Conservation (phyloP, 805 yeast species). For the Candida namnaoensis region DNA sequence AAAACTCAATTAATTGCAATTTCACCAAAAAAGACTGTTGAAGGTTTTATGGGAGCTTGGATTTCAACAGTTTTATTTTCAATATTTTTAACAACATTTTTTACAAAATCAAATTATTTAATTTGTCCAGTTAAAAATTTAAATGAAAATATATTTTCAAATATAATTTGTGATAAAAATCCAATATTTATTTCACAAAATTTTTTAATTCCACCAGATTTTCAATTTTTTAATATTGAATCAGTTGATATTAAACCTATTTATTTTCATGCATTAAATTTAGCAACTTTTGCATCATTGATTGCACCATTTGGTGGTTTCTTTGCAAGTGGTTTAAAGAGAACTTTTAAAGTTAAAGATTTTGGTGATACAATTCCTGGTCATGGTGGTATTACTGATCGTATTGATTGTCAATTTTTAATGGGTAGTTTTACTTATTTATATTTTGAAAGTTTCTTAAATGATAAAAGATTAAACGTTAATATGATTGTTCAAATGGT, state of each 20-base stretch:
- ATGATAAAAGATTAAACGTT: slow-evolving; percentile 61
- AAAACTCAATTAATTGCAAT: slow-evolving; percentile 85
- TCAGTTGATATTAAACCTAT: slow-evolving; percentile 69
- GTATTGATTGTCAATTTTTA: slow-evolving; percentile 95
- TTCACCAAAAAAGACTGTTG: slow-evolving; percentile 95
- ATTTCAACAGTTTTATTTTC: slow-evolving; percentile 78
- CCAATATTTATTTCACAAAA: slow-evolving; percentile 83
- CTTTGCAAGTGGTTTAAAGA: slow-evolving; percentile 94
- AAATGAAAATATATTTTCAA: slow-evolving; percentile 49
- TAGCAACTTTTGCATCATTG: slow-evolving; percentile 92
- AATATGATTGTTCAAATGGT: slow-evolving; percentile 72
- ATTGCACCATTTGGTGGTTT: slow-evolving; percentile 99
- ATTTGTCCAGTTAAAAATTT: slow-evolving; percentile 80
- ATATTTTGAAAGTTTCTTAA: slow-evolving; percentile 87
- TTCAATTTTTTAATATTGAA: slow-evolving; percentile 24
- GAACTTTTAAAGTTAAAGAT: slow-evolving; percentile 94
- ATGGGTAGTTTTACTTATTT: slow-evolving; percentile 95
- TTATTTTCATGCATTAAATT: slow-evolving; percentile 76
- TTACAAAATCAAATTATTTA: slow-evolving; percentile 63
- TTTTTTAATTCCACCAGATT: slow-evolving; percentile 58
- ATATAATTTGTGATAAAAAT: slow-evolving; percentile 70
- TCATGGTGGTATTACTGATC: slow-evolving; percentile 96
- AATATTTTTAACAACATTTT: slow-evolving; percentile 50
- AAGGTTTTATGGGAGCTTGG: slow-evolving; percentile 98
- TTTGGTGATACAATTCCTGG: slow-evolving; percentile 99